Conservation (phyloP, 352 stramenopile species). For the Phytophthora agathidicida region DNA sequence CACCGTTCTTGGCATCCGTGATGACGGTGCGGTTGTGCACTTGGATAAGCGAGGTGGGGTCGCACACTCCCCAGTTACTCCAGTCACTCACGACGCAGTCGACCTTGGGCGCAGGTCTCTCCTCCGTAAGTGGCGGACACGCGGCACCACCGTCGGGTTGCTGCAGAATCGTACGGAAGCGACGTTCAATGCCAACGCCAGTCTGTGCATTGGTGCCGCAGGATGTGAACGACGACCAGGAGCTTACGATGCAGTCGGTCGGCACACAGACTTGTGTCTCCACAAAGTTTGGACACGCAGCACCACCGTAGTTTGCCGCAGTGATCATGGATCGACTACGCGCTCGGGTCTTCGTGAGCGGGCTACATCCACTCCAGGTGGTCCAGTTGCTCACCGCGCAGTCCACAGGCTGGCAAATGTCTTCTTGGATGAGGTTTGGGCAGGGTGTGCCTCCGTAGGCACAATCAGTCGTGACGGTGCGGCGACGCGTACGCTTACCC, state of each 20-base stretch:
- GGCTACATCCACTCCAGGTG: slow-evolving; percentile 44
- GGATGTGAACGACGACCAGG: slow-evolving; percentile 57
- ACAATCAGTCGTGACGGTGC: slow-evolving; percentile 30
- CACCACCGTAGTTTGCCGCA: slow-evolving; percentile 38
- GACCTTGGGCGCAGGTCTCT: slow-evolving; percentile 46
- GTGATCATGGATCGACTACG: slow-evolving; percentile 45
- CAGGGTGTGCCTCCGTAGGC: slow-evolving; percentile 50
- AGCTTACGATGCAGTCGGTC: slow-evolving; percentile 50
- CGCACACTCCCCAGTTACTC: slow-evolving; percentile 42
- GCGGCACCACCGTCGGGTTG: slow-evolving; percentile 42
- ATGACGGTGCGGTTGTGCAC: slow-evolving; percentile 41
- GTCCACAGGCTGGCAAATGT: slow-evolving; percentile 48
- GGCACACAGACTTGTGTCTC: slow-evolving; percentile 42
- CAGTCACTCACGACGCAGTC: slow-evolving; percentile 50
- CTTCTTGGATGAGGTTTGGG: slow-evolving; percentile 37
- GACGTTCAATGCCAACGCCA: slow-evolving; percentile 20
- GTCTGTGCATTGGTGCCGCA: slow-evolving; percentile 36
- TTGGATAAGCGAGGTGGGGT: slow-evolving; percentile 22
- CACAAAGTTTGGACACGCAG: slow-evolving; percentile 37
- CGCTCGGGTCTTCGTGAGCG: slow-evolving; percentile 39
- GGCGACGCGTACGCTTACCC: slow-evolving; percentile 44
- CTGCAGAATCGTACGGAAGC: slow-evolving; percentile 47
- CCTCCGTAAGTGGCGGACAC: slow-evolving; percentile 53
- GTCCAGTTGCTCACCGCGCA: slow-evolving; percentile 55
- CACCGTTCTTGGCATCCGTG: slow-evolving; percentile 31